Conservation (phyloP, 2,329 filamentous ascomycete species). For the Sporothrix mexicana region DNA sequence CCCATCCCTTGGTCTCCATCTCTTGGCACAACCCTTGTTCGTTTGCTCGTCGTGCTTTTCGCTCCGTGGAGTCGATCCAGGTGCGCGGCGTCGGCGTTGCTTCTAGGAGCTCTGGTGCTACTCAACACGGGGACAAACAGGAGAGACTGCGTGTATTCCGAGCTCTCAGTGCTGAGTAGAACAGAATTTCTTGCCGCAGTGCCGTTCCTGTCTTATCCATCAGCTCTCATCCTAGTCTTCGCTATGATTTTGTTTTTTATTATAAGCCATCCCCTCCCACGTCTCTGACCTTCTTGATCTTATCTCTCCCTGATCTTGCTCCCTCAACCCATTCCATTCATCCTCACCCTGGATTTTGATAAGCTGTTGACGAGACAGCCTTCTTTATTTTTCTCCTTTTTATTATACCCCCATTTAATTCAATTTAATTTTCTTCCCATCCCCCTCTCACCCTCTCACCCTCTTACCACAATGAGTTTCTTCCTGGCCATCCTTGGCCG, state of each 20-base stretch:
- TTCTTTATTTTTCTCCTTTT: not conserved
- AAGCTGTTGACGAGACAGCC: constrained; percentile 15
- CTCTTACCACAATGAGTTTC: constrained; percentile 30
- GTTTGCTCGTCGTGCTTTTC: no score
- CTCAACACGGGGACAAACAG: not conserved
- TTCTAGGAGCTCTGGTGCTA: not conserved
- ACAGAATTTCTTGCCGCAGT: not conserved
- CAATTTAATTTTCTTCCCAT: not conserved
- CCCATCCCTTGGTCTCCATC: not conserved
- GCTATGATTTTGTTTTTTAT: not conserved
- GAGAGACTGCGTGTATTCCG: no score
- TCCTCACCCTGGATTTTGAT: not conserved
- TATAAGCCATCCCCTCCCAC: not conserved
- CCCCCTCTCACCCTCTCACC: no score
- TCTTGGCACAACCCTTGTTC: not conserved
- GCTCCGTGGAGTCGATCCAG: not conserved
- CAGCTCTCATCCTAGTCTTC: not conserved
- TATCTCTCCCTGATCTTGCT: not conserved
- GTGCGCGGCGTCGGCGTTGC: not conserved
- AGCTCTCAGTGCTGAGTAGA: not conserved
- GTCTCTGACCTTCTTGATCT: not conserved
- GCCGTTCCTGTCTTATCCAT: not conserved
- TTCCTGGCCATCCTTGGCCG: constrained; percentile 30
- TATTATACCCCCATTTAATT: not conserved
- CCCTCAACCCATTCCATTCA: not conserved